Evolutionary conservation across 768 basidiomycete genomes (phyloP), one percentile per base, ranked within the genome.

Genomic region (Asterophora lycoperdoides): DNA sequence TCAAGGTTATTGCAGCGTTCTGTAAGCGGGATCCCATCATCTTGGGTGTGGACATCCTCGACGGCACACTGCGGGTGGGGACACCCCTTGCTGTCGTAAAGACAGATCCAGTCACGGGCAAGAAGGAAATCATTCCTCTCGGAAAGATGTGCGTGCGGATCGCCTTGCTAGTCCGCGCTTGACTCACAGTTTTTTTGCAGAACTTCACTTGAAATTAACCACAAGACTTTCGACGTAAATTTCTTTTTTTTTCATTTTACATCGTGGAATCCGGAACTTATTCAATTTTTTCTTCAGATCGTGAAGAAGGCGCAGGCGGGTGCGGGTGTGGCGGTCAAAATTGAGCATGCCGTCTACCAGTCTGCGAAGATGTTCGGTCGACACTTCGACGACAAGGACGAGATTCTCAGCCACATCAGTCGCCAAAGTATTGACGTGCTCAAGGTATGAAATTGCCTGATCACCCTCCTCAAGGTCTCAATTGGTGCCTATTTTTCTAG

Each of bases 21-120:
- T 89, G 89, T 69, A 93, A 94, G 69, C 85, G 96, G 39, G 96
- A 98, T 68, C 96, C 95, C 3, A 96, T 98, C 62, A 95, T 98
- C 54, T 72, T 98, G 43, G 95, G 95, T 56, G 92, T 94, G 30
- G 95, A 98, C 65, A 94, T 99, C 59, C 74, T 95, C 41, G 95
- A 98, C 53, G 95, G 95, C 18, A 82, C 84, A 0, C 67, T 99
- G 59, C 83, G 93, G 15, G 77, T 94, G 30, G 95, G 96, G 4
- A 98, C 96, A 3, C 96, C 96, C 0, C 67, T 99, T 39, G 93
- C 93, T 61, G 96, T 98, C 18, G 91, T 98, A 49, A 93, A 91
- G 69, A 74, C 78, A n/a, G 93, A 97, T 61, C 80, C 92, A 30
- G 73, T 75, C 42, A 93, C 90, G 1, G 84, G 87, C 51, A 92